These are phyloP conservation scores for Cutaneotrichosporon sp. DNA, from an alignment of 1,284 basidiomycete species.

Conservation along the genomic window DNA sequence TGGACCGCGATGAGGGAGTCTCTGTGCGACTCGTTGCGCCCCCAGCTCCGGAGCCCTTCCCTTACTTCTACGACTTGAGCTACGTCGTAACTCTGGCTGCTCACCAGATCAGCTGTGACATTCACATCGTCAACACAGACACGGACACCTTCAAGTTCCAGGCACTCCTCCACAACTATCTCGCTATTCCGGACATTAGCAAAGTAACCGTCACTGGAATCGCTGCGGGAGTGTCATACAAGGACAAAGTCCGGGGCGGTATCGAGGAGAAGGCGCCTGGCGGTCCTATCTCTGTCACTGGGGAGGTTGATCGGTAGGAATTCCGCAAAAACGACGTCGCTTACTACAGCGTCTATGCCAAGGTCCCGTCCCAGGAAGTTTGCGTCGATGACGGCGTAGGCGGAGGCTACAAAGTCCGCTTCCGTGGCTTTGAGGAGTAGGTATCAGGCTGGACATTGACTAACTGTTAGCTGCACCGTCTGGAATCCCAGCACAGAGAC, in stretches of 20 bases:
- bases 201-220: constrained; percentile 37
- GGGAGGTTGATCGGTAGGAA: constrained; percentile 38
- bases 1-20: constrained; percentile 65
- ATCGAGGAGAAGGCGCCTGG: constrained; percentile 28
- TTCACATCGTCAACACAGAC: constrained; percentile 66
- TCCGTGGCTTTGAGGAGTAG: constrained; percentile 59
- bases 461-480: constrained; percentile 44
- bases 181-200: constrained; percentile 60
- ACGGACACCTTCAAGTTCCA: constrained; percentile 64
- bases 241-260: constrained; percentile 59
- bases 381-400: constrained; percentile 33
- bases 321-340: background rate
- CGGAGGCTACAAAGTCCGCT: constrained; percentile 54
- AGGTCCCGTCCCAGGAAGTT: constrained; percentile 37
- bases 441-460: constrained; percentile 7
- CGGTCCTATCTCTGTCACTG: constrained; percentile 30
- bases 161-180: constrained; percentile 78
- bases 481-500: constrained; percentile 75
- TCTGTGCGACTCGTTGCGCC: constrained; percentile 64
- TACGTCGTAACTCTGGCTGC: constrained; percentile 73
- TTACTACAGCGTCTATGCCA: constrained; percentile 36
- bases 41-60: constrained; percentile 57
- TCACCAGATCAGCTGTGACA: constrained; percentile 67
- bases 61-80: constrained; percentile 60
- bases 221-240: constrained; percentile 58